These are phyloP conservation scores for Escovopsis sp. DNA, from an alignment of 2,329 filamentous ascomycete species.

Conservation along the genomic window DNA sequence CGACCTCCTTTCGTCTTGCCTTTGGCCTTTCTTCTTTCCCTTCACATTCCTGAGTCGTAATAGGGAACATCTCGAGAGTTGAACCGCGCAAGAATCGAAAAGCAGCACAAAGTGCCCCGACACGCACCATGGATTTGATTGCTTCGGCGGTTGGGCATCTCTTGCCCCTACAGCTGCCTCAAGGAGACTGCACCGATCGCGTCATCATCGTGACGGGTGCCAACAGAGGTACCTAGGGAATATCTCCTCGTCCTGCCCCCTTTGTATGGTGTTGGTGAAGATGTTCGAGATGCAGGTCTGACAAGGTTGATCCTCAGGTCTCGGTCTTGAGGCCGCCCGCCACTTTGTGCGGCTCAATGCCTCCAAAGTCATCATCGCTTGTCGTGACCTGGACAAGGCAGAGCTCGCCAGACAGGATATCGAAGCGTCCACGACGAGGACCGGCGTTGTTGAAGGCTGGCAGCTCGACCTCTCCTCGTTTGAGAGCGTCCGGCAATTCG, in stretches of 20 bases:
- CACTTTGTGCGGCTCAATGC: slow-evolving; percentile 22
- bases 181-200: slow-evolving; percentile 19
- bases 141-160: slow-evolving; percentile 9
- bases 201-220: slow-evolving; percentile 25
- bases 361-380: slow-evolving; percentile 23
- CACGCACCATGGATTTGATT: neutral
- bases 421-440: slow-evolving; percentile 10
- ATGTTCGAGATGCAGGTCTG: neutral
- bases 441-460: slow-evolving; percentile 6
- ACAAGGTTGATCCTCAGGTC: slow-evolving; percentile 9
- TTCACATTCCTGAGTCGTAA: too few species aligned
- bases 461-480: slow-evolving; percentile 5
- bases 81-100: too few species aligned
- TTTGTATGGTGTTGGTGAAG: too few species aligned
- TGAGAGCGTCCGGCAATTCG: slow-evolving; percentile 4
- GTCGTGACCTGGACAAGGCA: slow-evolving; percentile 21
- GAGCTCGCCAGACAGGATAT: slow-evolving; percentile 21
- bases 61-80: too few species aligned
- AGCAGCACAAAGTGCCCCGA: too few species aligned
- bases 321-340: slow-evolving; percentile 25
- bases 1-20: too few species aligned
- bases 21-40: too few species aligned
- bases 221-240: slow-evolving; percentile 11
- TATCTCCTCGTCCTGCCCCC: too few species aligned
- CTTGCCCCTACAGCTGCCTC: slow-evolving; percentile 16